Evolutionary conservation across 805 yeast species (phyloP).

Genomic region (Metschnikowia borealis): DNA sequence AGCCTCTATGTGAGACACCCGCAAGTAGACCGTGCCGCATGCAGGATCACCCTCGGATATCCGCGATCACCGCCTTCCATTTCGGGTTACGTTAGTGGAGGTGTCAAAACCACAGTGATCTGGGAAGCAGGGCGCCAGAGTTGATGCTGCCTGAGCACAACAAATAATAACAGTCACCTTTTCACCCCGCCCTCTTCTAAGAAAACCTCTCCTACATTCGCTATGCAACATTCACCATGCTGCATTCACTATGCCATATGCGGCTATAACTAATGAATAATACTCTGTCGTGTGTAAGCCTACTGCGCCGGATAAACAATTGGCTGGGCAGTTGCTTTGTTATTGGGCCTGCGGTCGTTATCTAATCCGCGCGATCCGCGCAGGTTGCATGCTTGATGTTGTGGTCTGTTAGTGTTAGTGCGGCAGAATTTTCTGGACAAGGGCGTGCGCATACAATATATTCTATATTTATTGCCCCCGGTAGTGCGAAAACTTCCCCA

Average conservation of each 20-base stretch:
- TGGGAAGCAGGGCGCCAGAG: not conserved
- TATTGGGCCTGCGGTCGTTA: not conserved
- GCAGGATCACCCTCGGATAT: constrained; percentile 6
- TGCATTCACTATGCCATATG: too few relatives aligned
- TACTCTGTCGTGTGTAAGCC: not conserved
- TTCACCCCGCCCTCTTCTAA: too few relatives aligned
- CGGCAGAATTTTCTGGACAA: not conserved
- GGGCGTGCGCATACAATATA: not conserved
- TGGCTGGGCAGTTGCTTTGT: constrained; percentile 1
- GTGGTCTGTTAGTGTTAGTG: not conserved
- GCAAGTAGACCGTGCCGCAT: not conserved
- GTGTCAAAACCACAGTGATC: not conserved
- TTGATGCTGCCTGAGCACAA: not conserved
- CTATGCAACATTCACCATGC: too few relatives aligned
- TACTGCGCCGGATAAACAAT: not conserved
- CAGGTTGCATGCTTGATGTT: not conserved
- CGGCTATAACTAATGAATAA: too few relatives aligned
- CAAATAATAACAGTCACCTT: too few relatives aligned
- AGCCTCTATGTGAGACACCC: not conserved
- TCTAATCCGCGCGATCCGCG: constrained; percentile 1
- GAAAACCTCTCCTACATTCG: too few relatives aligned
- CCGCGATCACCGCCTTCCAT: constrained; percentile 2
- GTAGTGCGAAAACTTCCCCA: not conserved
- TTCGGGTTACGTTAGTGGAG: constrained; percentile 7
- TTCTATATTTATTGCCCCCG: constrained; percentile 2